These are phyloP conservation scores for Fusarium protoensiforme DNA, from an alignment of 2,329 filamentous ascomycete species.

Conservation along the genomic window DNA sequence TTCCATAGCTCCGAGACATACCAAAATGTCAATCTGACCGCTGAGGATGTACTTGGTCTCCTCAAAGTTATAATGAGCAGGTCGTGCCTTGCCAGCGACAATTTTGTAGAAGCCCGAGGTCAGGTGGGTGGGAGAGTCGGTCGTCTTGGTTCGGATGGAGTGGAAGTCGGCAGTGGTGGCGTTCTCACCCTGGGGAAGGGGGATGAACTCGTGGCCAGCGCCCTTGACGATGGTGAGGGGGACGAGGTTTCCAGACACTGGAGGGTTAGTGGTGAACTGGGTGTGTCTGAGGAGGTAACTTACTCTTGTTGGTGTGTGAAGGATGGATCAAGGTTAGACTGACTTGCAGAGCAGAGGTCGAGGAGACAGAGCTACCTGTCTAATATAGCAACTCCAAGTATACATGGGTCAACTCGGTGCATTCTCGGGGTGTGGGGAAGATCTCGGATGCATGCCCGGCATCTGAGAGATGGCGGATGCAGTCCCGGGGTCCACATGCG, in stretches of 20 bases:
- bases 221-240: constrained; percentile 42
- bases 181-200: constrained; percentile 37
- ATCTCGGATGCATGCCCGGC: constrained; percentile 6
- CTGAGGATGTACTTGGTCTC: constrained; percentile 41
- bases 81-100: constrained; percentile 31
- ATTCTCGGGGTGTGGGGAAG: constrained; percentile 5
- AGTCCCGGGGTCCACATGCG: constrained; percentile 2
- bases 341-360: not conserved
- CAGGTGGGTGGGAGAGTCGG: constrained; percentile 35
- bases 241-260: constrained; percentile 36
- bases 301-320: not conserved
- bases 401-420: not conserved
- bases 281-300: not conserved
- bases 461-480: not conserved
- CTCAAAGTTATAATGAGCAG: constrained; percentile 38
- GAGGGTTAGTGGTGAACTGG: not conserved
- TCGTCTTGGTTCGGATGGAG: constrained; percentile 38
- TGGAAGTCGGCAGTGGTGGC: constrained; percentile 41
- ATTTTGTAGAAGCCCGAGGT: constrained; percentile 43
- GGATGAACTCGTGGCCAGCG: constrained; percentile 39
- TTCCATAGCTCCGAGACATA: not conserved
- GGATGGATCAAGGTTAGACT: not conserved
- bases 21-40: constrained; percentile 39
- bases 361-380: not conserved
- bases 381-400: not conserved